Conservation (phyloP, 2,329 filamentous ascomycete genomes). For the Nigrospora oryzae region DNA sequence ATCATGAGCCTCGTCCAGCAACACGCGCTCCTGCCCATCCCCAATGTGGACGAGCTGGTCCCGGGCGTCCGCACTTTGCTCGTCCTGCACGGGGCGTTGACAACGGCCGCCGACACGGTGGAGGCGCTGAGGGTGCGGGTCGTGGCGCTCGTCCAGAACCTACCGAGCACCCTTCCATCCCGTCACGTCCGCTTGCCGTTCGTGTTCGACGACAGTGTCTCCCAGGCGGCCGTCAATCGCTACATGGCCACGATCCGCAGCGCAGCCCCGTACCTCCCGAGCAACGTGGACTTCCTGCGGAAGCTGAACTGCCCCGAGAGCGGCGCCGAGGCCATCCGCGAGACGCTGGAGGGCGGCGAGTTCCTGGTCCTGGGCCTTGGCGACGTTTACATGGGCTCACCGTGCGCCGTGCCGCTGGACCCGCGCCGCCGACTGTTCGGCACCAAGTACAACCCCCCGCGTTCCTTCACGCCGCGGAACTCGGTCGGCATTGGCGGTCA, state of each 20-base stretch:
- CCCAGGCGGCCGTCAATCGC: constrained; percentile 42
- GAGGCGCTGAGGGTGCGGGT: not conserved
- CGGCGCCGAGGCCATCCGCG: constrained; percentile 13
- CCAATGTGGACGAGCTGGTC: constrained; percentile 12
- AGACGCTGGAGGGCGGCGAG: constrained; percentile 20
- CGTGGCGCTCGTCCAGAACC: constrained; percentile 5
- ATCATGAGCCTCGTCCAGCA: constrained; percentile 3
- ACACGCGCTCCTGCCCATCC: constrained; percentile 3
- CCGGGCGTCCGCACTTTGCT: constrained; percentile 26
- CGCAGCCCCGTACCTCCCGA: constrained; percentile 53
- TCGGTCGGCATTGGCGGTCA: constrained; percentile 27
- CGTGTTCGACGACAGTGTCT: constrained; percentile 27
- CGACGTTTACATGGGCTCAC: constrained; percentile 20
- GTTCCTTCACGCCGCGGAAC: constrained; percentile 24
- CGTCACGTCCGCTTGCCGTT: constrained; percentile 26
- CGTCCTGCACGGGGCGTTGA: constrained; percentile 15
- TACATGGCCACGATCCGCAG: constrained; percentile 55
- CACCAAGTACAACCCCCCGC: constrained; percentile 24
- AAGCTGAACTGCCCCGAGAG: constrained; percentile 26
- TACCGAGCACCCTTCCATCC: constrained; percentile 15
- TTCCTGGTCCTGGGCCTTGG: constrained; percentile 25
- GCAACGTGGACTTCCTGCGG: constrained; percentile 47
- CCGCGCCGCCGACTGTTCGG: constrained; percentile 12
- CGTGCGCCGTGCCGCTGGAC: constrained; percentile 20
- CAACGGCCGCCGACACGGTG: not conserved